Conservation (phyloP, 202 grass and related monocot genomes). For the Eragrostis tef region DNA sequence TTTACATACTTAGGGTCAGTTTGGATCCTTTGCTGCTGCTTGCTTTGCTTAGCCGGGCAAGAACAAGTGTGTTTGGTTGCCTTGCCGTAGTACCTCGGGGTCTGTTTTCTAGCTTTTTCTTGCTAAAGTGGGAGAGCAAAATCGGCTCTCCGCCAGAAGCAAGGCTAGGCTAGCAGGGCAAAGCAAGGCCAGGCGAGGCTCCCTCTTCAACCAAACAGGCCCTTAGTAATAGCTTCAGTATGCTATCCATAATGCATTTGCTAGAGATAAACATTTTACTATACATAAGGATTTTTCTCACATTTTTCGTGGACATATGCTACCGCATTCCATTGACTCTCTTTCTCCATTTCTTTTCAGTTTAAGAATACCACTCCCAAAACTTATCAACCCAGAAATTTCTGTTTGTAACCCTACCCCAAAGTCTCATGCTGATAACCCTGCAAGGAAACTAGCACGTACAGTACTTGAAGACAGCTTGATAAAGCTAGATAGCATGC, state of each 20-base stretch:
- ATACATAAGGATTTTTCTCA: conserved; percentile 18
- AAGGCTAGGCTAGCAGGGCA: too few species aligned
- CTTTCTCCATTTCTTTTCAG: conserved; percentile 56
- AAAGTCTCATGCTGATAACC: conserved; percentile 47
- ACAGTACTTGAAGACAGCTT: conserved; percentile 75
- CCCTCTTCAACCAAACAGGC: too few species aligned
- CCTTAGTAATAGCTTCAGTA: conserved; percentile 12
- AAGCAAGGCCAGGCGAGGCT: too few species aligned
- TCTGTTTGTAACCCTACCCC: conserved; percentile 44
- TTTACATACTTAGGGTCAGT: conserved; percentile 30
- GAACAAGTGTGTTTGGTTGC: too few species aligned
- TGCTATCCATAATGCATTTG: background rate
- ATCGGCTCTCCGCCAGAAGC: too few species aligned
- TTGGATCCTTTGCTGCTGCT: too few species aligned
- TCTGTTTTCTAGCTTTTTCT: too few species aligned
- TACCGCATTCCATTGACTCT: conserved; percentile 22
- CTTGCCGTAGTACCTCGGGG: too few species aligned
- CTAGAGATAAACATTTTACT: conserved; percentile 28
- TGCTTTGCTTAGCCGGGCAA: too few species aligned
- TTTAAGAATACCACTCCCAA: conserved; percentile 71
- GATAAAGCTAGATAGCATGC: conserved; percentile 61
- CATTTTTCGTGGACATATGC: background rate
- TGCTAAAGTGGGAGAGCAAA: too few species aligned
- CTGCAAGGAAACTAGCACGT: conserved; percentile 62
- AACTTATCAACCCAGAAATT: conserved; percentile 49